These are phyloP conservation scores for Alternaria alternata DNA, from an alignment of 2,329 filamentous ascomycete genomes.

Conservation along the genomic window DNA sequence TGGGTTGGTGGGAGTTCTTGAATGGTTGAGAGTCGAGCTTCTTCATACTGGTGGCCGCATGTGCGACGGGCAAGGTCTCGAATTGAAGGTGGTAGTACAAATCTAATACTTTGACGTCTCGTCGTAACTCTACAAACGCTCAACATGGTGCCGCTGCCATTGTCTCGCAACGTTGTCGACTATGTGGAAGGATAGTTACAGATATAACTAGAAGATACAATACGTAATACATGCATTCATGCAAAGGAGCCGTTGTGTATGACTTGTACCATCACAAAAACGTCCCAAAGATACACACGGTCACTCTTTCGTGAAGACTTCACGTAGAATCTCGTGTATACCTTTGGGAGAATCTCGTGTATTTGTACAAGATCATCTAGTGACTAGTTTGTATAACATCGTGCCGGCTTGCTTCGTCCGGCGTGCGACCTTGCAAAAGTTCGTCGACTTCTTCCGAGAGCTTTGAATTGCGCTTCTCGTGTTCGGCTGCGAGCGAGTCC, in stretches of 20 bases:
- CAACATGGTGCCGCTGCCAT: background rate
- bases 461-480: no score
- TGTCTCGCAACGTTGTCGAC: background rate
- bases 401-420: background rate
- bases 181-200: background rate
- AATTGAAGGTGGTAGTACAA: constrained; percentile 8
- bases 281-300: no score
- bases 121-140: background rate
- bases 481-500: no score
- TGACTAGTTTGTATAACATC: background rate
- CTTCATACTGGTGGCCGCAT: background rate
- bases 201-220: background rate
- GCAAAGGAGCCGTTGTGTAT: background rate
- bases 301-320: background rate
- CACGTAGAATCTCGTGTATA: no score
- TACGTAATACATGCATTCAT: background rate
- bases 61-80: background rate
- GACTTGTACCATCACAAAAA: no score
- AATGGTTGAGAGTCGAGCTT: background rate
- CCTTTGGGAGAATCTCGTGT: background rate
- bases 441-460: background rate
- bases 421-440: background rate
- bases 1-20: constrained; percentile 27
- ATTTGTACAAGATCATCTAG: background rate
- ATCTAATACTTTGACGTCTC: constrained; percentile 4